Evolutionary conservation across 2,329 filamentous ascomycete species (phyloP).

Genomic region (Diaporthe sp.): DNA sequence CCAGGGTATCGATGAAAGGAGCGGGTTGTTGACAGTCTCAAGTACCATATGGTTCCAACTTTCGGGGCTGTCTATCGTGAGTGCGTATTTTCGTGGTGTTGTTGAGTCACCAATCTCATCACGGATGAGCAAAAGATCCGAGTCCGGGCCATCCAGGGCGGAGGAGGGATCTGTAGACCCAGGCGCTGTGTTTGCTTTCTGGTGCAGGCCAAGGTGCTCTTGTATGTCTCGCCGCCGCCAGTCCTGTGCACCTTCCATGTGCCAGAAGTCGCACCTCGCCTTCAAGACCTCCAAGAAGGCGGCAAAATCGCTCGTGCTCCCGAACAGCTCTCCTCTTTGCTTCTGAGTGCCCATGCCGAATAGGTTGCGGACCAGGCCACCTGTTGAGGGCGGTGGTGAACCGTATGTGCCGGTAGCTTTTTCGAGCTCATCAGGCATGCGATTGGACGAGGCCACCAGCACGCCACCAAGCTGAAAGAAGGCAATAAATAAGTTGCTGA

Average conservation of each 20-base stretch:
- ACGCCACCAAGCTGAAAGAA: constrained; percentile 89
- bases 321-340: constrained; percentile 65
- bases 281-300: constrained; percentile 82
- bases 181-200: not conserved
- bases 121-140: constrained; percentile 27
- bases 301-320: constrained; percentile 79
- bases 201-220: constrained; percentile 29
- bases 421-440: constrained; percentile 85
- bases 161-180: not conserved
- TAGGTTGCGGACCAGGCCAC: constrained; percentile 64
- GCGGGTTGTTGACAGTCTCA: constrained; percentile 35
- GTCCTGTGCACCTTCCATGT: constrained; percentile 82
- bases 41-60: constrained; percentile 47
- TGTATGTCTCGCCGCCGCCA: constrained; percentile 71
- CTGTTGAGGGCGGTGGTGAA: constrained; percentile 66
- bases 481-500: constrained; percentile 82
- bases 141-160: constrained; percentile 15
- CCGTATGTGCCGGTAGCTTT: constrained; percentile 82
- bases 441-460: constrained; percentile 83
- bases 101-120: constrained; percentile 35
- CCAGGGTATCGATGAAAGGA: constrained; percentile 53
- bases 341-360: constrained; percentile 56
- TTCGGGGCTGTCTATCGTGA: constrained; percentile 44
- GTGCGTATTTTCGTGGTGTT: constrained; percentile 49
- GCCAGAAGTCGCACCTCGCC: constrained; percentile 85